Percentiles rank a stretch among this genome's conserved stretches.
phyloP scores from a whole-genome alignment of 306 rosid species.

The Elaeagnus macrophylla region DNA sequence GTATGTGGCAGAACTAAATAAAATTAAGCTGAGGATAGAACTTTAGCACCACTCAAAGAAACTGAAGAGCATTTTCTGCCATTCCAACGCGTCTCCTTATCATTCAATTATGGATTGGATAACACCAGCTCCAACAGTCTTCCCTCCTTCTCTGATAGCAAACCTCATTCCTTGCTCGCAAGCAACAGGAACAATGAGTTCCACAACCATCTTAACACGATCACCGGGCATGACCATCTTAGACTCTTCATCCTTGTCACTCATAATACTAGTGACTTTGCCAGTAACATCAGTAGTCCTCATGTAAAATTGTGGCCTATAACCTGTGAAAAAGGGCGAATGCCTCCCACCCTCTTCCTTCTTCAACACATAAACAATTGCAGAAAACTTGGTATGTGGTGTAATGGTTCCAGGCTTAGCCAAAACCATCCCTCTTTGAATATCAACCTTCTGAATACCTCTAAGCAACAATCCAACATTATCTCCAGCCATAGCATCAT shows the following conservation, averaged over 20 bases:
- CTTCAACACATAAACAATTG: constrained; percentile 83
- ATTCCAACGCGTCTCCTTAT: constrained; percentile 5
- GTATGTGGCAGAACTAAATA: constrained; percentile 24
- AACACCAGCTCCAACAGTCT: constrained; percentile 90
- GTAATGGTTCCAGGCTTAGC: constrained; percentile 77
- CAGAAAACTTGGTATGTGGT: constrained; percentile 73
- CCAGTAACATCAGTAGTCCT: constrained; percentile 92
- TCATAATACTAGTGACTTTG: constrained; percentile 57
- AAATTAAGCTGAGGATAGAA: constrained; percentile 24
- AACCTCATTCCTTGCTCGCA: constrained; percentile 93
- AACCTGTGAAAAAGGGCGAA: constrained; percentile 67
- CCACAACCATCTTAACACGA: constrained; percentile 74
- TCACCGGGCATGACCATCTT: constrained; percentile 97
- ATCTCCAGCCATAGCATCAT: constrained; percentile 80
- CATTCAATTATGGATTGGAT: constrained; percentile 71
- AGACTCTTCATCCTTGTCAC: constrained; percentile 82
- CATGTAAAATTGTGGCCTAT: constrained; percentile 85
- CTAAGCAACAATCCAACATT: constrained; percentile 81
- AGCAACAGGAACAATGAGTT: constrained; percentile 75
- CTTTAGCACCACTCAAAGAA: constrained; percentile 29
- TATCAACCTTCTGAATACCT: constrained; percentile 72
- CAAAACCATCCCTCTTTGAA: constrained; percentile 91
- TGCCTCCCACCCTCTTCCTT: constrained; percentile 91
- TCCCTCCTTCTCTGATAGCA: constrained; percentile 89
- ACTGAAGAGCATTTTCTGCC: constrained; percentile 15